Base-by-base conservation (phyloP, 441 rosid species). In the Pelargonium hybrid region DNA sequence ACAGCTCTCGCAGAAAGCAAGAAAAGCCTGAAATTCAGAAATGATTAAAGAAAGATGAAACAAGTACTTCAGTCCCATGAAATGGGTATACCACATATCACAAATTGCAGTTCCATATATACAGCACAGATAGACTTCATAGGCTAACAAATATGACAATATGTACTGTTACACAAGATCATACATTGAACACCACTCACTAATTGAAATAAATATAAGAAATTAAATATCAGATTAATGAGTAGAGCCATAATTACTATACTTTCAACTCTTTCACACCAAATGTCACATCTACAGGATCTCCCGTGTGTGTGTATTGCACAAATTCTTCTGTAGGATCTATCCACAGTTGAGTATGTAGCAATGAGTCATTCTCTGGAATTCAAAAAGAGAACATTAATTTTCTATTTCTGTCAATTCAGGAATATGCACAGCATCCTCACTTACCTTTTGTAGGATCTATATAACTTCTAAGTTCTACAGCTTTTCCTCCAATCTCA, bases 321-420 rank as follows among this genome's bases (percentile, higher is more conserved):
- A 90, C 81, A 89, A 92, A 94, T 80, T 92, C 96, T 82, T 92
- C 98, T 0, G 78, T 77, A 61, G 98, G 96, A 82, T 94, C 98
- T 76, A 92, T 89, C 96, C 96, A 92, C 54, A 94, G 84, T 79
- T 94, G 97, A 74, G 96, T 88, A 81, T 91, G 88, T 47, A 94
- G 77, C 41, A 84, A 82, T 52, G 91, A 82, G 77, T 87, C 97
- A 18, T 83, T 90, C 48, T 94, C 97, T 91, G 88, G 82, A 70
- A 34, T 71, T 69, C 65, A 76, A 39, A 75, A 59, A 21, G 14
- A 47, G 64, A 74, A 18, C 69, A 62, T 77, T 67, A 82, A 69
- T 57, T 66, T 68, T 41, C 15, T 50, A 65, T 3, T n/a, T 29
- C 34, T n/a, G 50, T 52, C 31, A 41, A 69, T 7, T 69, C 57